These are phyloP conservation scores for Pouteria glomerata DNA, from an alignment of 148 eudicot species.

Conservation along the genomic window DNA sequence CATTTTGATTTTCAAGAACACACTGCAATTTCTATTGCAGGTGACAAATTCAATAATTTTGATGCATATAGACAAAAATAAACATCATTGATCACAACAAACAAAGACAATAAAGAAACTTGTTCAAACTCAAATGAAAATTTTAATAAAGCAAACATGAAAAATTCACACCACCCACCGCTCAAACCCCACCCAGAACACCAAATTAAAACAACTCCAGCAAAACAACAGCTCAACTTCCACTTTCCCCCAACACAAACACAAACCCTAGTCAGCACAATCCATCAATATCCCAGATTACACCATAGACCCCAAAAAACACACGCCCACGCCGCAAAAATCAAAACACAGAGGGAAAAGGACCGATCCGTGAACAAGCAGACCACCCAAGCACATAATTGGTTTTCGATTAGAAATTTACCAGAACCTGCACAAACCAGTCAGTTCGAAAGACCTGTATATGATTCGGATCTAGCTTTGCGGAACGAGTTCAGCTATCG, in stretches of 20 bases:
- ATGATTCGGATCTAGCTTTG: not conserved
- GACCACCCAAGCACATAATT: not conserved
- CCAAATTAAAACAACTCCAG: not conserved
- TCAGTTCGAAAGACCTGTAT: not conserved
- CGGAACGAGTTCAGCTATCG: not conserved
- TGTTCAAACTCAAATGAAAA: not conserved
- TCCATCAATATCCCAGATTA: not conserved
- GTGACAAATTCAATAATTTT: not conserved
- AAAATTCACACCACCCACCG: not conserved
- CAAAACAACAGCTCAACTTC: not conserved
- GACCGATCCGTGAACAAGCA: slow-evolving; percentile 1
- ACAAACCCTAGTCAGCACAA: not conserved
- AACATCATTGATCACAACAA: not conserved
- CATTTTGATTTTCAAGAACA: not conserved
- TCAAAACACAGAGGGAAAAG: not conserved
- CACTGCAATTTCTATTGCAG: not conserved
- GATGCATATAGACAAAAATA: not conserved
- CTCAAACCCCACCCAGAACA: slow-evolving; percentile 7
- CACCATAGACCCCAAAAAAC: not conserved
- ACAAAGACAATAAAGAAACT: not conserved
- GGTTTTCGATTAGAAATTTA: not conserved
- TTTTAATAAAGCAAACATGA: not conserved
- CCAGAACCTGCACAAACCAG: not conserved
- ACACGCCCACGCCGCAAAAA: not conserved
- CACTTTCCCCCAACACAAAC: not conserved